Conservation (phyloP, 2,329 filamentous ascomycete genomes). For the Colletotrichum kahawae region DNA sequence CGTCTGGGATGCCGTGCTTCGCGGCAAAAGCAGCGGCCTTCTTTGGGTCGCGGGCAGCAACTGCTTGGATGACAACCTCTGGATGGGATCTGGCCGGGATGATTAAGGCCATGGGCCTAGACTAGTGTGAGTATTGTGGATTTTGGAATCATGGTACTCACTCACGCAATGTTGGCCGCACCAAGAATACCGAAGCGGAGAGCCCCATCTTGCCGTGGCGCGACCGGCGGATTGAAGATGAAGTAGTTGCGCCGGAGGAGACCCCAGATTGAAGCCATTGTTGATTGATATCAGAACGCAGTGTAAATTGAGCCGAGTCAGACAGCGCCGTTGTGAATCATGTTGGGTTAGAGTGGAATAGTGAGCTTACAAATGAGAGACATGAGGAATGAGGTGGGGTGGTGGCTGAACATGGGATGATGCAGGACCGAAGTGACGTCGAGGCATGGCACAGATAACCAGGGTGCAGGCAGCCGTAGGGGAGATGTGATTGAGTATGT, state of each 20-base stretch:
- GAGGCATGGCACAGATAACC: not conserved
- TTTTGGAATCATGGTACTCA: not conserved
- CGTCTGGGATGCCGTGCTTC: slow-evolving; percentile 55
- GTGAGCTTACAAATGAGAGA: not conserved
- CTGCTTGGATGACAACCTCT: slow-evolving; percentile 55
- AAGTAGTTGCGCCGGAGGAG: slow-evolving; percentile 9
- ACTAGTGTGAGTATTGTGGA: not conserved
- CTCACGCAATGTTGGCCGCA: slow-evolving; percentile 43
- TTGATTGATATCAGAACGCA: not conserved
- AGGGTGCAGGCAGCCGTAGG: not conserved
- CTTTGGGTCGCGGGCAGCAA: slow-evolving; percentile 54
- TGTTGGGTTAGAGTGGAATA: not conserved
- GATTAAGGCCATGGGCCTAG: slow-evolving; percentile 47
- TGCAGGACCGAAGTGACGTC: not conserved
- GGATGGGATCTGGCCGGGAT: slow-evolving; percentile 56
- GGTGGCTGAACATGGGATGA: not conserved
- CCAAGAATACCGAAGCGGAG: slow-evolving; percentile 47
- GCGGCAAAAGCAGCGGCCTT: slow-evolving; percentile 55
- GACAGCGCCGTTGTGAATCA: not conserved
- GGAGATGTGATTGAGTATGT: not conserved
- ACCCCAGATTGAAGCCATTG: slow-evolving; percentile 7
- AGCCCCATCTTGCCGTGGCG: slow-evolving; percentile 19
- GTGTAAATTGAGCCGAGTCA: not conserved
- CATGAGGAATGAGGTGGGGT: not conserved
- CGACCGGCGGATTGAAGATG: not conserved